Base-by-base conservation (phyloP, 495 filamentous ascomycete genomes). In the Penicillium parvum region DNA sequence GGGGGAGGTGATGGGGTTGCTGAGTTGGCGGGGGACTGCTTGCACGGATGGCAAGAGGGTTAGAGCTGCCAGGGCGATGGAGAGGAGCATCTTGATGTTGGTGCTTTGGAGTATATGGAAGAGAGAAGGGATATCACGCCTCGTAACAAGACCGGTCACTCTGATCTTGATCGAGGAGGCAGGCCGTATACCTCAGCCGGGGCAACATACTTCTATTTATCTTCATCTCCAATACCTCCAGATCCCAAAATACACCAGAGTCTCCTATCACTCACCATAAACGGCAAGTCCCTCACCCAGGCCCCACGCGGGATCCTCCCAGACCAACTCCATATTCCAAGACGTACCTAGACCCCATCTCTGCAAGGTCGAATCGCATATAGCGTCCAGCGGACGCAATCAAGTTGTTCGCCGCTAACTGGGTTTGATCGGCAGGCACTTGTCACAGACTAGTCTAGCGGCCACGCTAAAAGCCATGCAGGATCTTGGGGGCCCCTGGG, bases 71-170 rank as follows among this genome's bases (percentile, higher is more conserved):
- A 43, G 4, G 32, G 38, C 43, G 12, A 42, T 5, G 14, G 33
- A 38, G 8, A 8, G 10, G 12, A 42, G 34, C 49, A 52, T 52
- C 5, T 16, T 49, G 34, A 23, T n/a, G n/a, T n/a, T n/a, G n/a
- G n/a, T n/a, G n/a, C n/a, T n/a, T n/a, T n/a, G n/a, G n/a, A n/a
- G n/a, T n/a, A n/a, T n/a, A n/a, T n/a, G n/a, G n/a, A n/a, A n/a
- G n/a, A n/a, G n/a, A n/a, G n/a, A n/a, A n/a, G n/a, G n/a, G n/a
- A n/a, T n/a, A n/a, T n/a, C n/a, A n/a, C n/a, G n/a, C n/a, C n/a
- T n/a, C n/a, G n/a, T n/a, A n/a, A n/a, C n/a, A n/a, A n/a, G n/a
- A n/a, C n/a, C n/a, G n/a, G n/a, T n/a, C n/a, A n/a, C n/a, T n/a
- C n/a, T n/a, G n/a, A n/a, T n/a, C n/a, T n/a, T n/a, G n/a, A n/a